These are phyloP conservation scores for Penicillium sp. DNA, from an alignment of 2,329 filamentous ascomycete genomes.

Conservation along the genomic window DNA sequence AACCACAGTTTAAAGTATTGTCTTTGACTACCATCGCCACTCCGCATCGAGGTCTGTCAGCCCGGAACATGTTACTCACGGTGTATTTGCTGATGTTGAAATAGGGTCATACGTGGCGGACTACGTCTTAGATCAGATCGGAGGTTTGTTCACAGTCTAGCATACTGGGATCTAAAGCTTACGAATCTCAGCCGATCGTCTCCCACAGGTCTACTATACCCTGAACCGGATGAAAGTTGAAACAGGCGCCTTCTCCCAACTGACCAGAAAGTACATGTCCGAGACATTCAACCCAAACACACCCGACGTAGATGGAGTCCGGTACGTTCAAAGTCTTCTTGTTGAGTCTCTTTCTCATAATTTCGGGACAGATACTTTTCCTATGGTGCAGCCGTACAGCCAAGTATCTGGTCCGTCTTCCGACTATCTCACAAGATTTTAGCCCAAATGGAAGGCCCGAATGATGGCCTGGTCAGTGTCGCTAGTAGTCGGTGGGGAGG, in stretches of 20 bases:
- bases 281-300: conserved; percentile 59
- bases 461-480: conserved; percentile 63
- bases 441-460: conserved; percentile 53
- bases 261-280: conserved; percentile 58
- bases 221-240: conserved; percentile 56
- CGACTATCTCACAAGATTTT: conserved; percentile 57
- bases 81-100: conserved; percentile 11
- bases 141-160: conserved; percentile 39
- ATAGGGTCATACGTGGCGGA: conserved; percentile 60
- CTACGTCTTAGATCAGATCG: conserved; percentile 58
- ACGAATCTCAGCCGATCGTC: conserved; percentile 43
- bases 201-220: conserved; percentile 56
- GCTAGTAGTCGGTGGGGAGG: conserved; percentile 59
- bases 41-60: conserved; percentile 53
- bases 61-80: not conserved
- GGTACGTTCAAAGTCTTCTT: conserved; percentile 29
- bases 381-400: conserved; percentile 60
- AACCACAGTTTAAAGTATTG: conserved; percentile 70
- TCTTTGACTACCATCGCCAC: conserved; percentile 63
- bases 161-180: not conserved
- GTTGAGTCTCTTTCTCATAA: not conserved
- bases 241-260: conserved; percentile 60
- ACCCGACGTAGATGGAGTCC: conserved; percentile 54
- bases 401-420: conserved; percentile 57
- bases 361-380: conserved; percentile 52